Base-by-base conservation (phyloP, 1,284 basidiomycete genomes). In the Malassezia furfur region DNA sequence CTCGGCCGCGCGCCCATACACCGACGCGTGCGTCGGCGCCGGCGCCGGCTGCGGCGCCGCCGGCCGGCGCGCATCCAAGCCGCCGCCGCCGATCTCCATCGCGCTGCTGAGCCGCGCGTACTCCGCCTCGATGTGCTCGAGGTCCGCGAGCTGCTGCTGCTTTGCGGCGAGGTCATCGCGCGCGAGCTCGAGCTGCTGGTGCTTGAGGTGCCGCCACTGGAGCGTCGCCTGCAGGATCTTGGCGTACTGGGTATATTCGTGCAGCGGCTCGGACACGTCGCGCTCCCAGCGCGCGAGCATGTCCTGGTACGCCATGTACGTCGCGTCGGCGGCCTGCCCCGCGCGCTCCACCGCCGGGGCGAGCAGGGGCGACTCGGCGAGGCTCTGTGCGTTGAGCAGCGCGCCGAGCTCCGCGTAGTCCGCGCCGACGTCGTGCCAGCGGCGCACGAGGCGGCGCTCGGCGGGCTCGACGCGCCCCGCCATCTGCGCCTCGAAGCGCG, bases 101-200 rank as follows among this genome's bases (percentile, higher is more conserved):
- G 94, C 94, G 52, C 86, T 85, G 49, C 93, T 90, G 39, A 99
- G 78, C 51, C 94, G 80, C 48, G 83, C 81, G 2, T 94, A 90
- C 75, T 98, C 93, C 35, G 82, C 81, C 76, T 99, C 94, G 52
- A 86, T 88, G 68, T 85, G 86, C 77, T 98, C 94, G 6, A 96
- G 80, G 48, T 94, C 87, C 54, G 87, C 89, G 44, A 99, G 79
- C 65, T 85, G 82, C 68, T 88, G 87, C 54, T 85, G 84, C 77
- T 93, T 96, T 12, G 80, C 80, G 62, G 93, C 91, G 19, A 98
- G 79, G 30, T 82, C 81, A 70, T 96, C 93, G 73, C 91, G 87
- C 0, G 93, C 93, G 80, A 94, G 86, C 77, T 98, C 94, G 69
- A 87, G 91, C 75, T 99, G 94, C 10, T 93, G 87, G 65, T 99